A percentile compares a stretch with the other conserved stretches of the same genome.
Evolutionary conservation across 2,329 filamentous ascomycete genomes (phyloP).

Genomic region (Kalmusia sp.): DNA sequence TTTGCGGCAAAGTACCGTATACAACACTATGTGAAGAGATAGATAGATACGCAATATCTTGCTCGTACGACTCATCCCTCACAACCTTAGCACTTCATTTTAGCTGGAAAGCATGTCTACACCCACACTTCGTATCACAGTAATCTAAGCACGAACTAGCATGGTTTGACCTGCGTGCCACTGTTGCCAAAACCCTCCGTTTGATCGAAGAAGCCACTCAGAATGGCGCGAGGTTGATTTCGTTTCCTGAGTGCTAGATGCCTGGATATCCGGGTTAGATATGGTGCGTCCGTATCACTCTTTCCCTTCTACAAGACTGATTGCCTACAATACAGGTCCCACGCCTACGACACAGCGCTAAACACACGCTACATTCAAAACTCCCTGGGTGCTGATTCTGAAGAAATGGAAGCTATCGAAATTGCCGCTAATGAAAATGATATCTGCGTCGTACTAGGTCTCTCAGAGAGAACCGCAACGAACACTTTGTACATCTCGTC

Average conservation of each 20-base stretch:
- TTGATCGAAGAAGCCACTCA: conserved; percentile 41
- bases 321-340: background rate
- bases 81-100: too few species aligned
- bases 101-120: background rate
- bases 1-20: too few species aligned
- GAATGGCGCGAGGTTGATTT: conserved; percentile 44
- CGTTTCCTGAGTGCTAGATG: conserved; percentile 29
- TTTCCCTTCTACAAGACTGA: background rate
- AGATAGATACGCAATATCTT: too few species aligned
- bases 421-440: conserved; percentile 35
- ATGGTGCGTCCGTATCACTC: conserved; percentile 31
- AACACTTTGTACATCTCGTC: conserved; percentile 57
- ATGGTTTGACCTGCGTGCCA: conserved; percentile 50
- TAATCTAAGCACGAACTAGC: conserved; percentile 23
- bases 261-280: conserved; percentile 21
- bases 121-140: background rate
- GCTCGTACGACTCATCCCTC: too few species aligned
- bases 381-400: conserved; percentile 7
- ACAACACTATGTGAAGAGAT: too few species aligned
- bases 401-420: conserved; percentile 50
- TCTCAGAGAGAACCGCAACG: conserved; percentile 56
- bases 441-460: conserved; percentile 58
- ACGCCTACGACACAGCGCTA: background rate
- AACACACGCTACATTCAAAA: conserved; percentile 16
- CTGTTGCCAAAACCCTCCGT: conserved; percentile 48